Evolutionary conservation across 116 monocot species (phyloP).

Genomic region (Dioscorea cayenensis): DNA sequence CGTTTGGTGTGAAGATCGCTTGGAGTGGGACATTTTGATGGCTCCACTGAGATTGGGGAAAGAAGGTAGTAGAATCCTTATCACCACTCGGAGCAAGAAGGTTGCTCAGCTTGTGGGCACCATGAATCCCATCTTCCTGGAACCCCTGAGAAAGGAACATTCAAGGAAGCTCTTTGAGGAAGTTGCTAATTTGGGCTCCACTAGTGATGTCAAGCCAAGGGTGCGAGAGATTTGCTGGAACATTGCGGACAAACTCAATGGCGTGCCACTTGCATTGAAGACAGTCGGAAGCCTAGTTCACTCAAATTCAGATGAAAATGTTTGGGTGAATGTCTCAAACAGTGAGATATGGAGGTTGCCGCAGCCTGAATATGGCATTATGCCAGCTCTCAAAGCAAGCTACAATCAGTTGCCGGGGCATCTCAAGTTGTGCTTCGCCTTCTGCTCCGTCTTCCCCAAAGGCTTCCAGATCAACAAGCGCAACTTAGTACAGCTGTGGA

Average conservation of each 20-base stretch:
- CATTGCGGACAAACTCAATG: constrained; percentile 13
- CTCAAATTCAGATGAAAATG: background rate
- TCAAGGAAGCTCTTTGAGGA: constrained; percentile 3
- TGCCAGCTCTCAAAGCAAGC: constrained; percentile 6
- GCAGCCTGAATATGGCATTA: background rate
- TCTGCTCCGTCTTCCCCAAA: constrained; percentile 14
- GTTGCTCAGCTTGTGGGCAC: constrained; percentile 1
- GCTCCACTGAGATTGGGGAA: background rate
- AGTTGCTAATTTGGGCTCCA: background rate
- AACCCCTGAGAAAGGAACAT: background rate
- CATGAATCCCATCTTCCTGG: background rate
- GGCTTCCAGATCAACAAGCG: background rate
- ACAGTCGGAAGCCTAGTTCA: constrained; percentile 6
- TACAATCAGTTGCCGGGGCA: constrained; percentile 10
- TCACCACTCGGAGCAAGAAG: constrained; percentile 3
- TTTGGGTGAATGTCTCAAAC: constrained; percentile 12
- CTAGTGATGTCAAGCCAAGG: background rate
- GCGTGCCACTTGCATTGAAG: constrained; percentile 17
- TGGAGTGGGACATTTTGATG: constrained; percentile 6
- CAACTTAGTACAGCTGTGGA: constrained; percentile 5
- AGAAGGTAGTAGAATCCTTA: constrained; percentile 11
- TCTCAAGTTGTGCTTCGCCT: constrained; percentile 17
- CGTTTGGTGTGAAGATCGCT: constrained; percentile 8
- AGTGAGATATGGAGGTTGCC: background rate
- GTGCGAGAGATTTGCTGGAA: background rate